Conservation (phyloP, 768 basidiomycete species). For the Boletus coccyginus region DNA sequence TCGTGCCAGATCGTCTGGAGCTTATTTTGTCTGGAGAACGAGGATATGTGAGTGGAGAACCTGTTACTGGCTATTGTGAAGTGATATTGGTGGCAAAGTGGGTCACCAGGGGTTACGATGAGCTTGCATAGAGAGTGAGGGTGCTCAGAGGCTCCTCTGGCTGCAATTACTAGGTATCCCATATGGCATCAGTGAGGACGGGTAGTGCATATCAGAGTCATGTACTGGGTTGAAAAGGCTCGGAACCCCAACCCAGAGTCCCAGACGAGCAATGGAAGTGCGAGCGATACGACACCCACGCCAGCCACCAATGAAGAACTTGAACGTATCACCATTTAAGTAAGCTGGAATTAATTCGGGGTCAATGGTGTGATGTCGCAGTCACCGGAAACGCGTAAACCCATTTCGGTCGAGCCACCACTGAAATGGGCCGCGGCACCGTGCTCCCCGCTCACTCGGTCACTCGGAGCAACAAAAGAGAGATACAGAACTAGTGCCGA, state of each 20-base stretch:
- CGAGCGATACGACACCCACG: slow-evolving; percentile 64
- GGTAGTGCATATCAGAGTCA: slow-evolving; percentile 36
- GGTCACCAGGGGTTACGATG: slow-evolving; percentile 78
- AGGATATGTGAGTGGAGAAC: slow-evolving; percentile 31
- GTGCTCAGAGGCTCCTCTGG: slow-evolving; percentile 43
- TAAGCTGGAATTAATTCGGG: slow-evolving; percentile 53
- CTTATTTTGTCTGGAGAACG: not conserved
- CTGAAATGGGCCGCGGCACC: slow-evolving; percentile 36
- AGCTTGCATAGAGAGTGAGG: slow-evolving; percentile 79
- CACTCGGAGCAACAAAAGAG: slow-evolving; percentile 35
- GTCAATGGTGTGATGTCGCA: slow-evolving; percentile 74
- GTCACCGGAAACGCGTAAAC: too few relatives aligned
- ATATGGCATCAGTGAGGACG: not conserved
- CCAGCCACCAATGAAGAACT: slow-evolving; percentile 69
- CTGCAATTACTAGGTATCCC: slow-evolving; percentile 9
- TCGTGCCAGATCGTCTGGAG: not conserved
- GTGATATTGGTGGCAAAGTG: slow-evolving; percentile 74
- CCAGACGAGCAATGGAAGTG: slow-evolving; percentile 88
- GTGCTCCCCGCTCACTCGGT: slow-evolving; percentile 54
- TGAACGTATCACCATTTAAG: slow-evolving; percentile 74
- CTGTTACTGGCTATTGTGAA: slow-evolving; percentile 38
- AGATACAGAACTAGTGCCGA: too few relatives aligned
- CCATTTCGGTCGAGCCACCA: slow-evolving; percentile 78
- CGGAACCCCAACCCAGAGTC: slow-evolving; percentile 52
- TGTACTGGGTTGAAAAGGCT: slow-evolving; percentile 40